Conservation (phyloP, 208 protist species). For the Angomonas deanei region DNA sequence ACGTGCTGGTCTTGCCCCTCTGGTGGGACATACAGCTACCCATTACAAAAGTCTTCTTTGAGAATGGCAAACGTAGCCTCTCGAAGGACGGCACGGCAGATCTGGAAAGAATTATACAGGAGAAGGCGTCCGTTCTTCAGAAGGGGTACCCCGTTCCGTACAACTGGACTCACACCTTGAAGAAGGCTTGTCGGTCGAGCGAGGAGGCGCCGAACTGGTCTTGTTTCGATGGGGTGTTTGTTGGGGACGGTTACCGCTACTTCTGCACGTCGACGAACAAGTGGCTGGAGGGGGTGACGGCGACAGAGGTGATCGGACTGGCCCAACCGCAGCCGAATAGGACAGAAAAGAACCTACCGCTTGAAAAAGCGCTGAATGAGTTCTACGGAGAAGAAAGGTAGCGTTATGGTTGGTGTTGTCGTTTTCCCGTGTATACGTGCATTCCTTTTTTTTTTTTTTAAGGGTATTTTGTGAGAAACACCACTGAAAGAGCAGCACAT, state of each 20-base stretch:
- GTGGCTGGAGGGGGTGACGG: conserved; percentile 68
- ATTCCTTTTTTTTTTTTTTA: conserved; percentile 9
- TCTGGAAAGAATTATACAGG: conserved; percentile 21
- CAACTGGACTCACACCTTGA: conserved; percentile 52
- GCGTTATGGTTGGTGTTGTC: neutral
- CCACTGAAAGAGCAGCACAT: too few relatives aligned
- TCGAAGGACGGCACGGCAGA: neutral
- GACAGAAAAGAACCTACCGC: neutral
- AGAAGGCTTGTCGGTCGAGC: conserved; percentile 23
- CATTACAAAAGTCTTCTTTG: conserved; percentile 66
- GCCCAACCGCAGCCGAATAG: conserved; percentile 25
- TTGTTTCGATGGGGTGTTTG: conserved; percentile 79
- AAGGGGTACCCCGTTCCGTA: conserved; percentile 56
- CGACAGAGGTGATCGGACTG: conserved; percentile 82
- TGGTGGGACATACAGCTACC: conserved; percentile 76
- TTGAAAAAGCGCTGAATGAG: conserved; percentile 15
- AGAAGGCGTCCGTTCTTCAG: conserved; percentile 43
- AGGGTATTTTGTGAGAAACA: too few relatives aligned
- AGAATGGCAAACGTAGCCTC: neutral
- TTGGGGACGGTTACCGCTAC: conserved; percentile 69
- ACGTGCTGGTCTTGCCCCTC: conserved; percentile 78
- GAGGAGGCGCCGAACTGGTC: conserved; percentile 24
- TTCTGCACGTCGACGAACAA: conserved; percentile 81
- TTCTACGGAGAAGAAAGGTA: conserved; percentile 28
- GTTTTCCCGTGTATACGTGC: too few relatives aligned